Percentiles rank a stretch among this genome's conserved stretches.
Conservation (phyloP, 106 monocot genomes). For the Allium sativum region DNA sequence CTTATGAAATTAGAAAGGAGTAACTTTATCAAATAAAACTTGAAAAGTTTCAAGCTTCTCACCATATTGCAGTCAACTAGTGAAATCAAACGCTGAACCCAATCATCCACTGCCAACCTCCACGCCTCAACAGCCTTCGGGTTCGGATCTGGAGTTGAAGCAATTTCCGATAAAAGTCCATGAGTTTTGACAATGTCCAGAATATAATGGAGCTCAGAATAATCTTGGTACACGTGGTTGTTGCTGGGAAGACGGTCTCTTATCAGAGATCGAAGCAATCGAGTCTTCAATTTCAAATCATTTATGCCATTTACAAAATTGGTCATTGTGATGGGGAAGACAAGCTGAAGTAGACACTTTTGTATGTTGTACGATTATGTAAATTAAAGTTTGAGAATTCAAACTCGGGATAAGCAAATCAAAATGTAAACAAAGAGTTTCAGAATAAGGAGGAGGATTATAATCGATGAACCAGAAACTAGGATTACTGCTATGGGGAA, state of each 20-base stretch:
- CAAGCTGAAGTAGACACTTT: no score
- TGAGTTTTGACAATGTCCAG: constrained; percentile 41
- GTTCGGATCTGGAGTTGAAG: not conserved
- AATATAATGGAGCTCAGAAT: constrained; percentile 29
- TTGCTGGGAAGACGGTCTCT: constrained; percentile 45
- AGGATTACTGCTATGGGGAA: no score
- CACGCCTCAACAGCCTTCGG: constrained; percentile 40
- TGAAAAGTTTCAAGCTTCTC: not conserved
- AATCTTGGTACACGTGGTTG: constrained; percentile 24
- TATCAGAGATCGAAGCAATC: constrained; percentile 37
- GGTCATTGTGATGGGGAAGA: no score
- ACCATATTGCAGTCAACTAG: constrained; percentile 43
- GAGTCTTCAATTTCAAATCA: constrained; percentile 37
- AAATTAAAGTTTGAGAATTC: no score
- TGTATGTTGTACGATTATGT: no score
- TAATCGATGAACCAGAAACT: no score
- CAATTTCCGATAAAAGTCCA: constrained; percentile 43
- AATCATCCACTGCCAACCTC: constrained; percentile 58
- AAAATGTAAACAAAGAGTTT: no score
- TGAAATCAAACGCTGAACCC: constrained; percentile 52
- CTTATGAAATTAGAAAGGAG: not conserved
- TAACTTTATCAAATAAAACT: not conserved
- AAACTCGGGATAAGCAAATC: no score
- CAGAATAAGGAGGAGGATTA: no score
- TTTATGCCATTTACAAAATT: constrained; percentile 13